Base-by-base conservation (phyloP, 2,329 filamentous ascomycete species). In the Exophiala alcalophila region DNA sequence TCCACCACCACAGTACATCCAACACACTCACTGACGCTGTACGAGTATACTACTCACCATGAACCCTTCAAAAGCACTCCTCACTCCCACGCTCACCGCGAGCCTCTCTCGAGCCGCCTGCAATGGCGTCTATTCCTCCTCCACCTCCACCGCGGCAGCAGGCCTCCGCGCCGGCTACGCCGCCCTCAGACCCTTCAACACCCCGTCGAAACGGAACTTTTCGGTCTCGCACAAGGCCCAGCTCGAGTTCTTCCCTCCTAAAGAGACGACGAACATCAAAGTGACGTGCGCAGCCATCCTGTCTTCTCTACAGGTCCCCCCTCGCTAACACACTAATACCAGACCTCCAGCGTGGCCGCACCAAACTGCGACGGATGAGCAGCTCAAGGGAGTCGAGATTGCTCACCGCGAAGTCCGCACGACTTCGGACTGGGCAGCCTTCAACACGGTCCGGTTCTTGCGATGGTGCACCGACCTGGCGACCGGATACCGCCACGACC, bases 381-480 rank as follows among this genome's bases (percentile, higher is more conserved):
- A 96, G 62, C 92, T 97, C 84, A 71, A 77, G 16, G 61, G 64
- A 15, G 79, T 97, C 35, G 71, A 73, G 31, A 78, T 91, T 3
- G 87, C 83, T 15, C 91, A 97, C 61, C 83, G 91, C 16, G 65
- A 82, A 54, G 80, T 85, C 2, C 74, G 80, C 57, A 84, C 78
- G 9, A 73, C 79, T 59, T 84, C 88, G 4, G 92, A 98, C 62
- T 81, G 79, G 69, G 67, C 84, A 3, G 92, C 92, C 2, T 81
- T 92, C 60, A 76, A 78, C 45, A 79, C 87, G 52, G 83, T 96
- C 34, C 80, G 86, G 5, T 53, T 89, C 15, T 75, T 89, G 26
- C 77, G 91, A 35, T 91, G 79, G 74, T 80, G 80, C 7, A 87
- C 94, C 67, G 91, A 97, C 61, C 67, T 83, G 24, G 85, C 76